These are phyloP conservation scores for Aspergillus hancockii DNA, from an alignment of 495 filamentous ascomycete species.

Conservation along the genomic window DNA sequence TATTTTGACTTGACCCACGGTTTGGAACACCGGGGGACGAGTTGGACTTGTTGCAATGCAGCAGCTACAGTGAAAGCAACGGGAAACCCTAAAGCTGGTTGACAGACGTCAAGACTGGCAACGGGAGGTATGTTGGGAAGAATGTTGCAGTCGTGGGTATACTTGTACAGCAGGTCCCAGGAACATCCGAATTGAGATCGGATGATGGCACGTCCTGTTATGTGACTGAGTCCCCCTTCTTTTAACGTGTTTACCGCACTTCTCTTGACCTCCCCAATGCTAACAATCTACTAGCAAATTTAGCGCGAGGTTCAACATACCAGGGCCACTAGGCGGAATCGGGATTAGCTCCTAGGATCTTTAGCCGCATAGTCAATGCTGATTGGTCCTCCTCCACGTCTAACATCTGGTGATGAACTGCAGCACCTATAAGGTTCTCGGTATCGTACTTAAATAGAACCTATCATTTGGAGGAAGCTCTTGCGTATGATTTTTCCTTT, in stretches of 20 bases:
- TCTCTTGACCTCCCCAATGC: background rate
- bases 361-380: background rate
- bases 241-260: background rate
- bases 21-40: slow-evolving; percentile 21
- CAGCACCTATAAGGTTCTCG: background rate
- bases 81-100: background rate
- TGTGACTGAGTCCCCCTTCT: background rate
- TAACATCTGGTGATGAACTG: background rate
- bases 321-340: background rate
- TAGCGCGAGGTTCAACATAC: background rate
- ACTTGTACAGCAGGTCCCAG: background rate
- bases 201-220: background rate
- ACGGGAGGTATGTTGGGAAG: background rate
- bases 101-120: background rate
- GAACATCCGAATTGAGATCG: background rate
- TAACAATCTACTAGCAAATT: slow-evolving; percentile 2
- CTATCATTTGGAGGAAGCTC: background rate
- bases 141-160: background rate
- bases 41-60: slow-evolving; percentile 5
- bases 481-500: background rate
- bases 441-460: background rate
- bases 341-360: background rate
- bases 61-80: slow-evolving; percentile 21
- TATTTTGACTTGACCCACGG: slow-evolving; percentile 46
- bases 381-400: background rate